These are phyloP conservation scores for Avena atlantica DNA, from an alignment of 176 grass and related monocot genomes.

Conservation along the genomic window DNA sequence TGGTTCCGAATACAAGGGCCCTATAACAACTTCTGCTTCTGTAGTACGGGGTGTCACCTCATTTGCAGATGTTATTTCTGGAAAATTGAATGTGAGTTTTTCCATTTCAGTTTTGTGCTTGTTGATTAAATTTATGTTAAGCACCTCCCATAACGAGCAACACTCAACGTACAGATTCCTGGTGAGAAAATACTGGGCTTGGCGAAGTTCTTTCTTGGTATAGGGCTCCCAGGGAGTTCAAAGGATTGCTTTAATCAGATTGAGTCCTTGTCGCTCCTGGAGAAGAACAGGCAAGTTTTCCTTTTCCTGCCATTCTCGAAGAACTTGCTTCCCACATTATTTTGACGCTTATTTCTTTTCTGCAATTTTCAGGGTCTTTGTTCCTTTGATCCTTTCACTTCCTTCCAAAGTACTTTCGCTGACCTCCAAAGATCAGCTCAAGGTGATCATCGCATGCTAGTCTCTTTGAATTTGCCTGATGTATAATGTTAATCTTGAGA, in stretches of 20 bases:
- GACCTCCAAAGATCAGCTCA: constrained; percentile 90
- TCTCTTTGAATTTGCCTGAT: constrained; percentile 24
- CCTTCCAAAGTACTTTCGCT: constrained; percentile 86
- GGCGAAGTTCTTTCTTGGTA: constrained; percentile 91
- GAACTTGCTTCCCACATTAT: constrained; percentile 13
- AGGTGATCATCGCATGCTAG: constrained; percentile 61
- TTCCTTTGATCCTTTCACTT: constrained; percentile 94
- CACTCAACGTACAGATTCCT: constrained; percentile 68
- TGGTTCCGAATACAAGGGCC: constrained; percentile 79
- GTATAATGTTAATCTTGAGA: neutral
- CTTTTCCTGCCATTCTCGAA: constrained; percentile 4
- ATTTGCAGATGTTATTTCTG: constrained; percentile 71
- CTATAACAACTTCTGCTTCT: constrained; percentile 86
- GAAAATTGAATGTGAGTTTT: constrained; percentile 78
- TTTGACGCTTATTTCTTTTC: constrained; percentile 38
- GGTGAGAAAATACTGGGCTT: constrained; percentile 82
- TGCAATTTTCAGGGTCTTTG: constrained; percentile 62
- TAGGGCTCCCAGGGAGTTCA: constrained; percentile 81
- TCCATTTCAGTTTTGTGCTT: neutral
- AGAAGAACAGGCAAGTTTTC: constrained; percentile 77
- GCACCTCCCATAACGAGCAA: constrained; percentile 29
- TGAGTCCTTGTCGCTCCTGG: constrained; percentile 73
- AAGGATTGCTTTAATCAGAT: constrained; percentile 94
- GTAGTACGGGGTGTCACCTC: constrained; percentile 76
- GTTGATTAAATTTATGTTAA: constrained; percentile 36